These are phyloP conservation scores for Moricandia arvensis DNA, from an alignment of 345 rosid species.

Conservation along the genomic window DNA sequence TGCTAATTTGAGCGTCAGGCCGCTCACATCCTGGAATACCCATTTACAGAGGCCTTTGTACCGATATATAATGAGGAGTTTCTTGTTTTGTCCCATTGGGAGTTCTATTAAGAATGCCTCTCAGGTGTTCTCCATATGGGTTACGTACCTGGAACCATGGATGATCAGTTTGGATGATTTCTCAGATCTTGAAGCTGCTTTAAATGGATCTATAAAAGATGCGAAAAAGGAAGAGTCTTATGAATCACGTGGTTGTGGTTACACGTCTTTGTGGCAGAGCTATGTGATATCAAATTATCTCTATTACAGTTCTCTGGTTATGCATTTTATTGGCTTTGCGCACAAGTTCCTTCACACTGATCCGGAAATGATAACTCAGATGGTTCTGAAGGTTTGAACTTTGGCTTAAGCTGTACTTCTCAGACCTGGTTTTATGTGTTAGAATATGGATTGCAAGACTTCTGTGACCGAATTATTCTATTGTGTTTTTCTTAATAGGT, in stretches of 20 bases:
- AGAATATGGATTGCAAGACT: conserved; percentile 11
- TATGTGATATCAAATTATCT: conserved; percentile 82
- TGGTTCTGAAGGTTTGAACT: conserved; percentile 79
- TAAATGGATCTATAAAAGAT: conserved; percentile 45
- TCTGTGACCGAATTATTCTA: conserved; percentile 8
- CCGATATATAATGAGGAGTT: conserved; percentile 73
- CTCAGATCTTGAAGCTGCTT: conserved; percentile 50
- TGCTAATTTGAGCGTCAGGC: conserved; percentile 36
- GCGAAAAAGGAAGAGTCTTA: conserved; percentile 41
- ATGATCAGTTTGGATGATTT: conserved; percentile 58
- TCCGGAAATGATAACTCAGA: conserved; percentile 71
- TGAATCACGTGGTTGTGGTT: conserved; percentile 40
- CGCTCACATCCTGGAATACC: conserved; percentile 63
- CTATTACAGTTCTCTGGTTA: conserved; percentile 79
- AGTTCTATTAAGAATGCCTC: conserved; percentile 79
- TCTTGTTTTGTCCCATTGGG: conserved; percentile 74
- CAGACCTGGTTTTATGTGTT: neutral
- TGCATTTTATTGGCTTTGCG: conserved; percentile 94
- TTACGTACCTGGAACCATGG: conserved; percentile 85
- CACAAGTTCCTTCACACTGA: conserved; percentile 94
- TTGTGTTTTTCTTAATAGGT: conserved; percentile 49
- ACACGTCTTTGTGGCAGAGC: conserved; percentile 64
- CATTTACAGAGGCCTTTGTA: conserved; percentile 77
- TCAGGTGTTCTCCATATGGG: conserved; percentile 79
- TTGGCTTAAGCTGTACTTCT: conserved; percentile 15